These are phyloP conservation scores for Phytophthora europaea DNA, from an alignment of 352 stramenopile species.

Conservation along the genomic window DNA sequence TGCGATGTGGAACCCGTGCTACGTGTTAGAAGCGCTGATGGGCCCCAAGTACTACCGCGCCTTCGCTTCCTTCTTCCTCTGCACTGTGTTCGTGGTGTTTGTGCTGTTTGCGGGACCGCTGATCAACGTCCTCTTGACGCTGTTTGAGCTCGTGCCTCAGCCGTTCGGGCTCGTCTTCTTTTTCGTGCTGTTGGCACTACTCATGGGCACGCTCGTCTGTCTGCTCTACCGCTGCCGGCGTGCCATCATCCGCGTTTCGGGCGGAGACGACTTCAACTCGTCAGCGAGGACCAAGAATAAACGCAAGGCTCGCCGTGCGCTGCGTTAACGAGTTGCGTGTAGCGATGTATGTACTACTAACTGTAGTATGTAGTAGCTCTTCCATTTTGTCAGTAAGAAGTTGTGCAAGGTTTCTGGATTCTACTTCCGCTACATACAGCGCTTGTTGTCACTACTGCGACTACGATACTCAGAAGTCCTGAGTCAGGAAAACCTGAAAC, in stretches of 20 bases:
- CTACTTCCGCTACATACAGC: too few species aligned
- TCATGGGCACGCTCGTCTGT: constrained; percentile 57
- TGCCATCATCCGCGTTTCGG: constrained; percentile 46
- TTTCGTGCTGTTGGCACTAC: constrained; percentile 45
- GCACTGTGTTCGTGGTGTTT: constrained; percentile 60
- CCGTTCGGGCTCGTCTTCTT: constrained; percentile 74
- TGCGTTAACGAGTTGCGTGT: constrained; percentile 19
- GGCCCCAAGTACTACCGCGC: constrained; percentile 77
- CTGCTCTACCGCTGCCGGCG: constrained; percentile 67
- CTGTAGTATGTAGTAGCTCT: background rate
- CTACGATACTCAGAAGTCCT: too few species aligned
- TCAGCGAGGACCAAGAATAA: constrained; percentile 26
- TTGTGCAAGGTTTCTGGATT: background rate
- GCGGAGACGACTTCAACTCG: constrained; percentile 22
- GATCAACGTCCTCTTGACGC: constrained; percentile 73
- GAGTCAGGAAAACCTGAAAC: too few species aligned
- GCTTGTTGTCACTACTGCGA: too few species aligned
- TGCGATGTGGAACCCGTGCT: constrained; percentile 87
- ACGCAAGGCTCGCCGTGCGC: constrained; percentile 28
- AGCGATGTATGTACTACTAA: background rate
- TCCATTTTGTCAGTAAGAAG: background rate
- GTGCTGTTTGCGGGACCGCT: constrained; percentile 78
- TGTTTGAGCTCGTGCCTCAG: constrained; percentile 71
- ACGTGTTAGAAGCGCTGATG: constrained; percentile 82
- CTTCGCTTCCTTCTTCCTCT: constrained; percentile 76